A percentile compares a stretch with the other conserved stretches of the same genome.
Conservation (phyloP, 768 basidiomycete genomes). For the Hortiboletus campestris region DNA sequence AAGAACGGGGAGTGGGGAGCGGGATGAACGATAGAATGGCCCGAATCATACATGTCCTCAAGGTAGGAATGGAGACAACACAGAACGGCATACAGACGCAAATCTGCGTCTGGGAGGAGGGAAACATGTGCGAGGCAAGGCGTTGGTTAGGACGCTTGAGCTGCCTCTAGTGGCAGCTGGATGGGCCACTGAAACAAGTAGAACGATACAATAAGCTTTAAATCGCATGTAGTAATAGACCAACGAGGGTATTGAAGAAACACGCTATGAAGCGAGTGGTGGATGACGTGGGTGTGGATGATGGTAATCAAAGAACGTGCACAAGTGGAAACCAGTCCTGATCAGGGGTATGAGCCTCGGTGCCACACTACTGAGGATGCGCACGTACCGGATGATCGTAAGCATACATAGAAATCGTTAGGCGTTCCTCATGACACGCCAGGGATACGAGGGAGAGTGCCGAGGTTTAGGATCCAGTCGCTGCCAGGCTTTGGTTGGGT, state of each 20-base stretch:
- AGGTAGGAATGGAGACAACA: not conserved
- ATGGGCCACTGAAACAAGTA: conserved; percentile 4
- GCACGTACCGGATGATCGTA: conserved; percentile 17
- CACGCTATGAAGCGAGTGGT: conserved; percentile 15
- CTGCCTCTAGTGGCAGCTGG: conserved; percentile 8
- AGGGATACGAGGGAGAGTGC: conserved; percentile 6
- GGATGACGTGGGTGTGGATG: conserved; percentile 12
- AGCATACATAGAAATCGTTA: conserved; percentile 10
- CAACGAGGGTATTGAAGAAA: conserved; percentile 11
- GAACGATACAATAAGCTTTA: conserved; percentile 12
- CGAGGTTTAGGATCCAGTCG: conserved; percentile 38
- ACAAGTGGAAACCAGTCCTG: conserved; percentile 25
- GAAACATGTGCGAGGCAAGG: conserved; percentile 2
- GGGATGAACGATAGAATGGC: conserved; percentile 7
- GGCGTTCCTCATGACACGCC: conserved; percentile 8
- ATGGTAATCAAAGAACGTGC: conserved; percentile 18
- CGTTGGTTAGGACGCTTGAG: not conserved
- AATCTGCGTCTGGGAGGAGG: not conserved
- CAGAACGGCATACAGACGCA: conserved; percentile 3
- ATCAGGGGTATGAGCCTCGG: not conserved
- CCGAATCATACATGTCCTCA: conserved; percentile 8
- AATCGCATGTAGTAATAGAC: conserved; percentile 7
- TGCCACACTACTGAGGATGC: not conserved
- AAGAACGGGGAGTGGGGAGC: not conserved
- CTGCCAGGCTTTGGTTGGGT: conserved; percentile 35